Evolutionary conservation across 208 protist genomes (phyloP), one percentile per base, ranked within the genome.

Genomic region (Acanthamoeba castellanii): DNA sequence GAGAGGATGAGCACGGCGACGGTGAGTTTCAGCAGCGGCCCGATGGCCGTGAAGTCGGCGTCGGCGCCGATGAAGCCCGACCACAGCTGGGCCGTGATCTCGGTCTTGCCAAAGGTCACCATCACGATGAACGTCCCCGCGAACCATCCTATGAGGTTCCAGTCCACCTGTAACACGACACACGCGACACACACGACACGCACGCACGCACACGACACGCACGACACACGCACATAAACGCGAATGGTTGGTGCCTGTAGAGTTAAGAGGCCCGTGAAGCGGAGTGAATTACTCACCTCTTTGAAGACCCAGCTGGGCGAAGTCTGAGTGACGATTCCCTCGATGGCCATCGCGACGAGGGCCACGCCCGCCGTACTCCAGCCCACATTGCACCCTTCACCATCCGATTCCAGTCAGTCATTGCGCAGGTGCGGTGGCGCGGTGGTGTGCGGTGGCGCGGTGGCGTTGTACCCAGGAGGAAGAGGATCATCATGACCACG

Each of bases 361-460:
- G 76, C 76, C 34, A 85, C 76, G 76, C 76, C 76, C 34, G 76
- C 76, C 47, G 76, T 85, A 37, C 76, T 85, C 76, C 76, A 85
- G 14, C 76, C 76, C 22, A 85, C 76, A 25, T 85, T 85, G 76
- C 47, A 85, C 0, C 68, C 59, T 66, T 16, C 59, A 66, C 59
- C 59, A 27, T 66, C 25, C 20, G 59, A 66, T n/a, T 4, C 59
- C 59, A 27, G 59, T 66, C 25, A 66, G n/a, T 7, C 30, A 32
- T 20, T 32, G n/a, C n/a, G n/a, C n/a, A n/a, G n/a, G n/a, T n/a
- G n/a, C n/a, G n/a, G n/a, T n/a, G 70, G 2, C 11, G 5, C 25
- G 1, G 70, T 20, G 11, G n/a, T 78, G 20, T 37, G n/a, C 25
- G 20, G 30, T 37, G 14, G n/a, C 70, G 30, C 20, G 32, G 70